Evolutionary conservation across 2,329 filamentous ascomycete genomes (phyloP), one percentile per base, ranked within the genome.

Genomic region (Ceratocystis cubensis): DNA sequence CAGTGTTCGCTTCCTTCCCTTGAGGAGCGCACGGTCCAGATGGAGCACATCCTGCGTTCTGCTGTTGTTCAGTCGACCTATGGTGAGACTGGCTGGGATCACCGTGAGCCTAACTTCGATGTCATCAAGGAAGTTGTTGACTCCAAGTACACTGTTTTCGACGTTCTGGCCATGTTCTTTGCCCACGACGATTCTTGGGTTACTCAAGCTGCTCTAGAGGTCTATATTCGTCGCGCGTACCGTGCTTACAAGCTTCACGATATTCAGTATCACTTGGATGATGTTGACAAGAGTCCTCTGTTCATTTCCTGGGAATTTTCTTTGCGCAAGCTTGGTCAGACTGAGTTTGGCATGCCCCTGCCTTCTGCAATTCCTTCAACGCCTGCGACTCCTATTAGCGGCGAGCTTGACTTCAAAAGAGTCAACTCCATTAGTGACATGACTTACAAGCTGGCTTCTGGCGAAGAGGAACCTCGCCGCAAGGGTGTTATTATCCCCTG

Each of bases 121-220:
- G 81, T 96, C 70, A 88, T 99, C 78, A 96, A 96, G 81, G 94
- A 99, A 76, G 92, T 99, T 41, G 91, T 99, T 64, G 94, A 99
- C 77, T 97, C 94, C 65, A 96, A 96, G 79, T 97, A 95, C 80
- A 97, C 93, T 53, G 94, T 99, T 70, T 96, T 96, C 72, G 94
- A 99, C 74, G 94, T 99, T 20, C 78, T 99, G 70, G 89, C 93
- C 6, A 86, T 91, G 67, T 99, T 99, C 84, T 99, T 99, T 74
- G 89, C 87, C 44, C 91, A 99, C 77, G 84, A 89, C 53, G 94
- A 99, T 73, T 87, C 91, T 13, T 97, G 91, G 90, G 93, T 99
- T 37, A 90, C 90, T 6, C 80, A 96, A 69, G 94, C 94, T 68
- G 91, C 94, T 61, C 84, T 99, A 3, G 94, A 99, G 75, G 92